Base-by-base conservation (phyloP, 148 eudicot species). In the Suaeda aralocaspica region DNA sequence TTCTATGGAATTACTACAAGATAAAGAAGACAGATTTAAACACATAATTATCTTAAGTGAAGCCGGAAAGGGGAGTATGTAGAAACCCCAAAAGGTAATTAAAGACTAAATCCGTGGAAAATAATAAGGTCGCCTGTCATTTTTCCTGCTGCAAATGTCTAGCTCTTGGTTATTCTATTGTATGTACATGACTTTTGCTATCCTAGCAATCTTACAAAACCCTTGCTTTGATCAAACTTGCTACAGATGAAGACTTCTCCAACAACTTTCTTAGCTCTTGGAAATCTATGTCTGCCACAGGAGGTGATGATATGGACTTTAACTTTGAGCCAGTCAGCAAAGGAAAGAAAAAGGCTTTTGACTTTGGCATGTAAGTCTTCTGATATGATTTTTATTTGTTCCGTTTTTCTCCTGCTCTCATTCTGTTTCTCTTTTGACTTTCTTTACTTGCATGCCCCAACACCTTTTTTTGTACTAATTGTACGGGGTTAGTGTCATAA, bases 251-350 rank as follows among this genome's bases (percentile, higher is more conserved):
- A 46, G 95, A 87, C 79, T 77, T 91, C 70, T 88, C 88, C 50
- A 80, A 87, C 66, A 92, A 93, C 66, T 87, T 93, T 72, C 87
- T 90, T 74, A 76, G 78, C 67, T 85, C 91, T 39, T 93, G 96
- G 96, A 84, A 85, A 66, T 77, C 96, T 57, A 78, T 71, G 72
- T 78, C 87, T 56, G 73, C 75, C 52, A 63, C 79, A 50, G 95
- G 82, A 18, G 78, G 76, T 70, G 87, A 84, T 77, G 79, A 78
- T 39, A 83, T 90, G 90, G 92, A 93, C 81, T 88, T 93, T 76
- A 85, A 82, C 79, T 84, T 90, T 72, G 85, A 82, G 66, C 80
- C 88, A 42, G 80, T 70, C 53, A 24, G 85, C 66, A 87, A 87
- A 79, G 89, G 91, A 77, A 88, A 93, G 77, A 88, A 81, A 58